Percentiles rank a stretch among this genome's conserved stretches.
Conservation (phyloP, 2,329 filamentous ascomycete species). For the Cyclaneusma minus region DNA sequence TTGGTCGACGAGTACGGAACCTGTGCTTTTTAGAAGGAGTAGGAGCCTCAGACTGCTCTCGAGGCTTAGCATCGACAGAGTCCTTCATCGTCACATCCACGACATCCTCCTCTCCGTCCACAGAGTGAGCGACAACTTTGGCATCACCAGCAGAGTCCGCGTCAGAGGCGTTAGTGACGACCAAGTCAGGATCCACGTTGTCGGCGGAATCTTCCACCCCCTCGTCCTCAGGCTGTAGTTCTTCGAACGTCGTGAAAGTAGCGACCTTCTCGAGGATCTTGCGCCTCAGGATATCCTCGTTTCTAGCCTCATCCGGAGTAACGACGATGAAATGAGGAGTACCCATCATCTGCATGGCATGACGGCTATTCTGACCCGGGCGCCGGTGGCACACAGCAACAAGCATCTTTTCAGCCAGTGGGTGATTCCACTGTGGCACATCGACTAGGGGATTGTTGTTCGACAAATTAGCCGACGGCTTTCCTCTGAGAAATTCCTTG, state of each 20-base stretch:
- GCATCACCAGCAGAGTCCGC: constrained; percentile 52
- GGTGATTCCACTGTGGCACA: constrained; percentile 37
- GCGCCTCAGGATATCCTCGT: constrained; percentile 56
- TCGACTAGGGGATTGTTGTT: constrained; percentile 29
- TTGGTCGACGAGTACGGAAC: constrained; percentile 22
- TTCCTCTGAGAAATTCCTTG: constrained; percentile 20
- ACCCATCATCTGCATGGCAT: constrained; percentile 9
- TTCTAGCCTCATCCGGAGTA: constrained; percentile 52
- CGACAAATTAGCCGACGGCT: constrained; percentile 11
- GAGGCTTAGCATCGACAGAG: constrained; percentile 19
- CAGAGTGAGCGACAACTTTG: constrained; percentile 60
- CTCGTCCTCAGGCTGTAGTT: constrained; percentile 12
- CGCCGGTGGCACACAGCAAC: constrained; percentile 55
- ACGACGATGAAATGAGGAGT: constrained; percentile 61
- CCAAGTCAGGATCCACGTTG: constrained; percentile 49
- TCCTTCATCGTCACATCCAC: constrained; percentile 82
- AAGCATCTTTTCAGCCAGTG: constrained; percentile 48
- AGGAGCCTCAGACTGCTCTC: constrained; percentile 4
- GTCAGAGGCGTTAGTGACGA: constrained; percentile 47
- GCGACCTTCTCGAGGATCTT: constrained; percentile 67
- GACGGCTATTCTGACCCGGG: constrained; percentile 20
- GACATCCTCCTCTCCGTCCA: constrained; percentile 79
- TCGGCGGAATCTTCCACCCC: constrained; percentile 30
- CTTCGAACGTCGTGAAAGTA: constrained; percentile 56
- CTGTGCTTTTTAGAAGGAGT: constrained; percentile 2